Evolutionary conservation across 2,329 filamentous ascomycete genomes (phyloP).

Genomic region (Stachybotrys elegans): DNA sequence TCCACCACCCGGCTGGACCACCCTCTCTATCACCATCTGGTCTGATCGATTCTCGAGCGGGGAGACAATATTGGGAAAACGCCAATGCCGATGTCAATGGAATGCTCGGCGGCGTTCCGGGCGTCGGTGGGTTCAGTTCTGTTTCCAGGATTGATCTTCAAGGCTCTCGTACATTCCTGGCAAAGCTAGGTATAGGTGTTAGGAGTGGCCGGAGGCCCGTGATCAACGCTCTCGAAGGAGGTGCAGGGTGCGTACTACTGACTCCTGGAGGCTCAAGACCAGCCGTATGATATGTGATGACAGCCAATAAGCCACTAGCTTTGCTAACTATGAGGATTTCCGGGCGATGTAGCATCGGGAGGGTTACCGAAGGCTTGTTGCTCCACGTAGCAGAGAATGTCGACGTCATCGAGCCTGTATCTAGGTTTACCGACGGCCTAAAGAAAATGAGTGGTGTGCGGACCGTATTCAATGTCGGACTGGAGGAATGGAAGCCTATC

Average conservation of each 20-base stretch:
- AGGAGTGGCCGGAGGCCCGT: conserved; percentile 26
- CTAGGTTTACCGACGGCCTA: conserved; percentile 69
- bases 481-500: conserved; percentile 63
- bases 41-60: conserved; percentile 27
- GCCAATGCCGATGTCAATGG: conserved; percentile 51
- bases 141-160: conserved; percentile 63
- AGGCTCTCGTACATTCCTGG: conserved; percentile 64
- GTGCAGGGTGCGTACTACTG: conserved; percentile 29
- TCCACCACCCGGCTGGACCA: not conserved
- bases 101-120: conserved; percentile 69
- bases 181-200: conserved; percentile 51
- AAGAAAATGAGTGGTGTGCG: conserved; percentile 51
- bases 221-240: conserved; percentile 28
- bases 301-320: not conserved
- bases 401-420: conserved; percentile 81
- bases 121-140: conserved; percentile 14
- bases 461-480: conserved; percentile 63
- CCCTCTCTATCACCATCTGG: conserved; percentile 24
- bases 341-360: conserved; percentile 61
- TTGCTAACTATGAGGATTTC: not conserved
- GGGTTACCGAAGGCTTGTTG: conserved; percentile 76
- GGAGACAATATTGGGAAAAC: conserved; percentile 42
- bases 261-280: not conserved
- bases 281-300: not conserved
- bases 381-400: conserved; percentile 63